phyloP scores from a whole-genome alignment of 345 rosid species.

The Psidium friedrichsthalianum region DNA sequence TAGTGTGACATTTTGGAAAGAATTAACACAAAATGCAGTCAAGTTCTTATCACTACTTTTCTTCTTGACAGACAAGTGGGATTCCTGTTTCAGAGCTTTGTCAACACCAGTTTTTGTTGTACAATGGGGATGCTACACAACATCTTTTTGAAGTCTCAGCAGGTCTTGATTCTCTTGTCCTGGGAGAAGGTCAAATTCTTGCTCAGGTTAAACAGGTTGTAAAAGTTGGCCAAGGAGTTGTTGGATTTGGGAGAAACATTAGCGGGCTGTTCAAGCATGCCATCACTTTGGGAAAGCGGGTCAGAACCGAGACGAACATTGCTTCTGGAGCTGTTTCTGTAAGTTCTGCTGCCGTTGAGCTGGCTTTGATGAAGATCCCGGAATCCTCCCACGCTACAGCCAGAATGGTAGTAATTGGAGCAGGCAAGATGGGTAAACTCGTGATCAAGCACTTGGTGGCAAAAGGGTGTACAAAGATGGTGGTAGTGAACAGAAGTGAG shows the following conservation, averaged over 20 bases:
- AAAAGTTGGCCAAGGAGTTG: constrained; percentile 40
- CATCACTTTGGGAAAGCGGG: constrained; percentile 37
- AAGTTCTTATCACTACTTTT: background rate
- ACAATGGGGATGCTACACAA: constrained; percentile 35
- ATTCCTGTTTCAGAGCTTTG: constrained; percentile 36
- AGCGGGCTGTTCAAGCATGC: constrained; percentile 41
- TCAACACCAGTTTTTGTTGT: constrained; percentile 30
- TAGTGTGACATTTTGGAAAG: background rate
- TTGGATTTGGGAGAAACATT: constrained; percentile 39
- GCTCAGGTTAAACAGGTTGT: constrained; percentile 50
- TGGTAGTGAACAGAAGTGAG: constrained; percentile 29
- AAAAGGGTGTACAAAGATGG: constrained; percentile 37
- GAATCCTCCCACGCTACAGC: constrained; percentile 18
- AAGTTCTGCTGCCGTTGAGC: constrained; percentile 41
- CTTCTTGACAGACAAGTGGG: constrained; percentile 28
- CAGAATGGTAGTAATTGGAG: constrained; percentile 36
- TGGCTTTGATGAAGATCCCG: constrained; percentile 37
- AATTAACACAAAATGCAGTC: background rate
- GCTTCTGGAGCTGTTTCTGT: constrained; percentile 41
- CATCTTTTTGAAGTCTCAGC: constrained; percentile 48
- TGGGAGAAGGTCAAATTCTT: constrained; percentile 42
- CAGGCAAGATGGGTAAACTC: constrained; percentile 49
- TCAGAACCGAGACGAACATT: constrained; percentile 37
- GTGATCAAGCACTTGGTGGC: constrained; percentile 47
- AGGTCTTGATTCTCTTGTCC: constrained; percentile 42